phyloP scores from a whole-genome alignment of 257 asterid species.

The Forsythia viridissima region DNA sequence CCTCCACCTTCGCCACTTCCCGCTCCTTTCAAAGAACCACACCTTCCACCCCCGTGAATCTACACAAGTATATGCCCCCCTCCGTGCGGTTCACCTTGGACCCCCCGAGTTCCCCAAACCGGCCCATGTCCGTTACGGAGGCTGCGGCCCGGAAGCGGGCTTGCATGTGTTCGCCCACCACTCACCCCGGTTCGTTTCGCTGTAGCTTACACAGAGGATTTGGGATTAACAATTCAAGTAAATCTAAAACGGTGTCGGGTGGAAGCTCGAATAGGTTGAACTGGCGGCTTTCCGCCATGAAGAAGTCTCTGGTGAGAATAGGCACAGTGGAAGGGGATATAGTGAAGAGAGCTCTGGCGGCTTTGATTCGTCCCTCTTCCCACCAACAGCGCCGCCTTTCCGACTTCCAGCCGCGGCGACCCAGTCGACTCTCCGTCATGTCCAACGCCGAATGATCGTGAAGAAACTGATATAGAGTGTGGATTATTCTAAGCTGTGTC shows the following conservation, averaged over 20 bases:
- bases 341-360: slow-evolving; percentile 56
- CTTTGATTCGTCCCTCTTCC: slow-evolving; percentile 59
- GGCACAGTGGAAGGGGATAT: slow-evolving; percentile 54
- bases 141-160: slow-evolving; percentile 36
- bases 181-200: slow-evolving; percentile 69
- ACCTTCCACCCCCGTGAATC: slow-evolving; percentile 24
- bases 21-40: slow-evolving; percentile 26
- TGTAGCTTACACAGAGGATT: slow-evolving; percentile 47
- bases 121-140: slow-evolving; percentile 26
- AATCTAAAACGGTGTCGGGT: slow-evolving; percentile 27
- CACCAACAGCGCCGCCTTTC: slow-evolving; percentile 56
- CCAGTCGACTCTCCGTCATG: slow-evolving; percentile 54
- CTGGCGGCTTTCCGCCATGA: slow-evolving; percentile 55
- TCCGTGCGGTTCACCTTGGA: slow-evolving; percentile 27
- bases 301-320: slow-evolving; percentile 51
- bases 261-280: slow-evolving; percentile 38
- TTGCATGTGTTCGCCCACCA: slow-evolving; percentile 66
- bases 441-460: neutral
- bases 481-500: no score
- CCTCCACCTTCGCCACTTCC: slow-evolving; percentile 33
- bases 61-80: slow-evolving; percentile 14
- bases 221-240: neutral
- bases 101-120: slow-evolving; percentile 32
- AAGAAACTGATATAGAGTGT: no score
- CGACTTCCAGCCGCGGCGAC: slow-evolving; percentile 39